Percentiles rank a stretch among this genome's conserved stretches.
These are phyloP conservation scores for Vaccinium corymbosum DNA, from an alignment of 148 eudicot genomes.

Conservation along the genomic window DNA sequence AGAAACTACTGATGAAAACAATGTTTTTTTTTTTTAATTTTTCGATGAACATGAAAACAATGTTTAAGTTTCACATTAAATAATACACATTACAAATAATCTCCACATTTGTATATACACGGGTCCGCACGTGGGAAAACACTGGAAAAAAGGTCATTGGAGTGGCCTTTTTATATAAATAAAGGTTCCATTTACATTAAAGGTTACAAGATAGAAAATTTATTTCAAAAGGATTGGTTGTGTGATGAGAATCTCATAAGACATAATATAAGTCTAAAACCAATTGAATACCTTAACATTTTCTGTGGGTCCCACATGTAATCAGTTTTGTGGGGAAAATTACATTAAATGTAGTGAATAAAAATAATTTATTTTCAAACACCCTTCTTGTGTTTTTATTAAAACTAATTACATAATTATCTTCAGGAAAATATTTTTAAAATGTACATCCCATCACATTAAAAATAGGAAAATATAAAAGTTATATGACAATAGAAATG, in stretches of 20 bases:
- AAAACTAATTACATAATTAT: too few species aligned
- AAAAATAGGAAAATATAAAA: background rate
- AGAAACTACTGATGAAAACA: too few species aligned
- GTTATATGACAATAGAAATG: background rate
- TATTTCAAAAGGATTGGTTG: background rate
- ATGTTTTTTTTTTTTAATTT: too few species aligned
- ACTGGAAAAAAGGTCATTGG: too few species aligned
- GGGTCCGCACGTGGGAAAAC: background rate
- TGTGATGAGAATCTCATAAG: background rate
- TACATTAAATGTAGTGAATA: too few species aligned
- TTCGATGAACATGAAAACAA: too few species aligned
- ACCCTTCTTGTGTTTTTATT: too few species aligned
- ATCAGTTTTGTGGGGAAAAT: background rate
- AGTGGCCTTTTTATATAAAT: background rate
- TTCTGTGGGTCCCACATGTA: background rate
- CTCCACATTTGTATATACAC: background rate
- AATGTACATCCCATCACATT: background rate
- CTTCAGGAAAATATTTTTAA: too few species aligned
- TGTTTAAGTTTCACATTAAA: too few species aligned
- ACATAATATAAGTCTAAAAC: too few species aligned
- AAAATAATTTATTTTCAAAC: too few species aligned
- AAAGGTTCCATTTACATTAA: background rate
- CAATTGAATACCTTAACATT: background rate
- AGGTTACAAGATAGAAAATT: background rate
- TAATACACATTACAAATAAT: background rate